These are phyloP conservation scores for Neurospora sp. DNA, from an alignment of 495 filamentous ascomycete genomes.

Conservation along the genomic window DNA sequence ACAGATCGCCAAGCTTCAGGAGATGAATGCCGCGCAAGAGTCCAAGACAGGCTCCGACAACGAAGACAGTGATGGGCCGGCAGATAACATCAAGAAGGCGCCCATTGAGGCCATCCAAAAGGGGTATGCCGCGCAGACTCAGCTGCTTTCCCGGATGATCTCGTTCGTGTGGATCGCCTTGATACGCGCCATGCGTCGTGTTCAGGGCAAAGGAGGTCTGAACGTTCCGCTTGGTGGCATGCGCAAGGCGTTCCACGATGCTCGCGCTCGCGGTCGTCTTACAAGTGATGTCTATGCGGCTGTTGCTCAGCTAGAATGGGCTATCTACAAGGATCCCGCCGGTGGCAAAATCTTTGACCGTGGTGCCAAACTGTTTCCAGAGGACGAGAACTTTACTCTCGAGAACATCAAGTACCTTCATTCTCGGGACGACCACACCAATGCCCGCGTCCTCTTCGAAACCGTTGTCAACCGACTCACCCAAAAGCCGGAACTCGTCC, in stretches of 20 bases:
- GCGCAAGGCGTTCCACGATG: slow-evolving; percentile 77
- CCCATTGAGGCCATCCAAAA: slow-evolving; percentile 64
- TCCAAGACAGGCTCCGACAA: slow-evolving; percentile 31
- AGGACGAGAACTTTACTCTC: slow-evolving; percentile 82
- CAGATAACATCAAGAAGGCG: slow-evolving; percentile 46
- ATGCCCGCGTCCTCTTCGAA: slow-evolving; percentile 90
- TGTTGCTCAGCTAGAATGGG: slow-evolving; percentile 82
- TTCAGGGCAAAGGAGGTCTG: slow-evolving; percentile 73
- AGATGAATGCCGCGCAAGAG: slow-evolving; percentile 33
- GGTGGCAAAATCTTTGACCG: slow-evolving; percentile 92
- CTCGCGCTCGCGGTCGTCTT: slow-evolving; percentile 71
- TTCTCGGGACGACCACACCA: slow-evolving; percentile 81
- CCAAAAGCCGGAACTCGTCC: slow-evolving; percentile 56
- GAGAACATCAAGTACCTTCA: slow-evolving; percentile 94
- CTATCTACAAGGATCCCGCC: slow-evolving; percentile 86
- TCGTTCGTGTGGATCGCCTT: slow-evolving; percentile 91
- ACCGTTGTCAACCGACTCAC: slow-evolving; percentile 74
- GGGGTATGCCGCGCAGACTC: slow-evolving; percentile 58
- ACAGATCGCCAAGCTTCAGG: slow-evolving; percentile 62
- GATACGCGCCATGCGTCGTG: slow-evolving; percentile 84
- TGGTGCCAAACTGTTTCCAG: slow-evolving; percentile 81
- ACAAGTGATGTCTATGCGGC: slow-evolving; percentile 92
- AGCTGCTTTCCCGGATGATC: slow-evolving; percentile 63
- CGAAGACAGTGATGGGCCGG: slow-evolving; percentile 47
- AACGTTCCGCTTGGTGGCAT: slow-evolving; percentile 63